Conservation (phyloP, 371 early-diverging fungal genomes). For the Mucor irregularis region DNA sequence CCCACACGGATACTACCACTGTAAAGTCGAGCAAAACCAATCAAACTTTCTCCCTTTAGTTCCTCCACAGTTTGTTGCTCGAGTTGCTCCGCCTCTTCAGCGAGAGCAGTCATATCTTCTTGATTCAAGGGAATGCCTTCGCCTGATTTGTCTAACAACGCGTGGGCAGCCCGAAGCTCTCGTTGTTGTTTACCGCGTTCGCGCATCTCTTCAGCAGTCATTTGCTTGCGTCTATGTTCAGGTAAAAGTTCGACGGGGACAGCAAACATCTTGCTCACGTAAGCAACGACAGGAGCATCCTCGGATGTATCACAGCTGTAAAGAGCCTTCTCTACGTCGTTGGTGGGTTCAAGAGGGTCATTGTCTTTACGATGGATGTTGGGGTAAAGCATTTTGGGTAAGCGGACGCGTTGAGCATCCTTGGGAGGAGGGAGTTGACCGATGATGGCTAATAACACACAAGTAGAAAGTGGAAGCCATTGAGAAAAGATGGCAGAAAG, state of each 20-base stretch:
- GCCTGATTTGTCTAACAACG: slow-evolving; percentile 31
- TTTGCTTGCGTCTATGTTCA: slow-evolving; percentile 63
- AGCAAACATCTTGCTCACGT: slow-evolving; percentile 92
- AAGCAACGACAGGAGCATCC: slow-evolving; percentile 74
- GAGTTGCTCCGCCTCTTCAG: slow-evolving; percentile 24
- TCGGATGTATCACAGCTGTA: slow-evolving; percentile 56
- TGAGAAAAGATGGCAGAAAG: slow-evolving; percentile 79
- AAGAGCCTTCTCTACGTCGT: slow-evolving; percentile 62
- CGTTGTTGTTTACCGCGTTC: slow-evolving; percentile 67
- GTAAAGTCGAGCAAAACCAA: slow-evolving; percentile 94
- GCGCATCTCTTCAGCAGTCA: slow-evolving; percentile 92
- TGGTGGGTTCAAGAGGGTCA: slow-evolving; percentile 49
- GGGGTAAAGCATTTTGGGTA: slow-evolving; percentile 80
- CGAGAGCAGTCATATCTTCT: neutral
- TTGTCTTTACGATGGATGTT: slow-evolving; percentile 37
- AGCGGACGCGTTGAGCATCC: slow-evolving; percentile 77
- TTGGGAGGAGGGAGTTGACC: slow-evolving; percentile 89
- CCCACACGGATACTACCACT: slow-evolving; percentile 89
- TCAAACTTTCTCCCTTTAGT: slow-evolving; percentile 54
- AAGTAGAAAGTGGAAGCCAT: slow-evolving; percentile 82
- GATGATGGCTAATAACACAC: slow-evolving; percentile 77
- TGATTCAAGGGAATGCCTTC: slow-evolving; percentile 41
- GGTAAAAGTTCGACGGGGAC: slow-evolving; percentile 77
- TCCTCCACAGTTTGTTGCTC: slow-evolving; percentile 37
- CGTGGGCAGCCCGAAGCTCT: slow-evolving; percentile 33